Evolutionary conservation across 2,329 filamentous ascomycete species (phyloP).

Genomic region (Microdochium trichocladiopsis): DNA sequence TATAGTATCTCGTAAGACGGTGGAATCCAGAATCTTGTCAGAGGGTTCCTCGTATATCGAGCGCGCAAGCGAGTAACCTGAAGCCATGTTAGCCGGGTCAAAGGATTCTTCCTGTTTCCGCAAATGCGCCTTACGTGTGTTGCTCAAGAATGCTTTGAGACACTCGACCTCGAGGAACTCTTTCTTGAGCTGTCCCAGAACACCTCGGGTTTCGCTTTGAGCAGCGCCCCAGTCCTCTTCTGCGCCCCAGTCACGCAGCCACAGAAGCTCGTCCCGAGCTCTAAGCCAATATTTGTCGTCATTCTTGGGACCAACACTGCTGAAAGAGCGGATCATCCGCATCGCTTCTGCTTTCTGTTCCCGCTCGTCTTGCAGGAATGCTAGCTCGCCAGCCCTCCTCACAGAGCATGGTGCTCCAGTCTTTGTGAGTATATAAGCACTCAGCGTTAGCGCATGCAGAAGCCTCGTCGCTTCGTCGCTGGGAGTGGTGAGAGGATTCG

Average conservation of each 20-base stretch:
- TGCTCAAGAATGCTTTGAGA: slow-evolving; percentile 58
- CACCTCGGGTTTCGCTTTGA: slow-evolving; percentile 32
- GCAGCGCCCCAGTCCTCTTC: slow-evolving; percentile 27
- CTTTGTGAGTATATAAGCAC: slow-evolving; percentile 48
- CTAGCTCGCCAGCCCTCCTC: slow-evolving; percentile 52
- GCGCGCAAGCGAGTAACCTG: slow-evolving; percentile 56
- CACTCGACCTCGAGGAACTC: slow-evolving; percentile 64
- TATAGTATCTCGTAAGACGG: slow-evolving; percentile 52
- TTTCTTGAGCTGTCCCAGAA: slow-evolving; percentile 52
- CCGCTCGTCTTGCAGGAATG: slow-evolving; percentile 52
- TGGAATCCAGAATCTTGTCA: slow-evolving; percentile 38
- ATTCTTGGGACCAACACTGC: slow-evolving; percentile 41
- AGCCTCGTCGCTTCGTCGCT: slow-evolving; percentile 47
- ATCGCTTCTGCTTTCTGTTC: slow-evolving; percentile 57
- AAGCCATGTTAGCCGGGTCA: not conserved
- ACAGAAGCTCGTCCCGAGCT: slow-evolving; percentile 58
- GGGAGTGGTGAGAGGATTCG: slow-evolving; percentile 61
- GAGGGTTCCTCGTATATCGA: slow-evolving; percentile 51
- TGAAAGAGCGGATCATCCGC: slow-evolving; percentile 49
- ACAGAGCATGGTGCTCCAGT: slow-evolving; percentile 43
- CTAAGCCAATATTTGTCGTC: slow-evolving; percentile 59
- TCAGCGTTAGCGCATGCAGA: slow-evolving; percentile 56
- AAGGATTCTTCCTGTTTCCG: not conserved
- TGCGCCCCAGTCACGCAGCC: slow-evolving; percentile 67
- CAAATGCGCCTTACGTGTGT: slow-evolving; percentile 41